phyloP scores from a whole-genome alignment of 2,329 filamentous ascomycete species.

The Neodidymelliopsis sp. region DNA sequence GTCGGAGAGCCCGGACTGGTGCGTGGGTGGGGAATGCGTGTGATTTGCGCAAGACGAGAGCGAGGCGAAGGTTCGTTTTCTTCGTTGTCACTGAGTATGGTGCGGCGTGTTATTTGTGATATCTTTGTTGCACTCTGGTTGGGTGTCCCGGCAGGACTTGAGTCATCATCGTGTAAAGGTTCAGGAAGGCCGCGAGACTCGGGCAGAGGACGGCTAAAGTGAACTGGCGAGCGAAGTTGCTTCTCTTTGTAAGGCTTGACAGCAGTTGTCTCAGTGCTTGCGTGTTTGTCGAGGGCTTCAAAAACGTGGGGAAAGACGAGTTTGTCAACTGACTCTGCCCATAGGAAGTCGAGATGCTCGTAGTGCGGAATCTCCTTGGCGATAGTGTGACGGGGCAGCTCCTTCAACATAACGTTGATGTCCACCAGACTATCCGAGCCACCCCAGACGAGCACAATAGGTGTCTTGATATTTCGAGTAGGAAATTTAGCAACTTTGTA shows the following conservation, averaged over 20 bases:
- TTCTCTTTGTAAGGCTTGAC: conserved; percentile 31
- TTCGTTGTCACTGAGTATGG: conserved; percentile 8
- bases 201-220: conserved; percentile 38
- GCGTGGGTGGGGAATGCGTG: conserved; percentile 29
- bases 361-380: conserved; percentile 90
- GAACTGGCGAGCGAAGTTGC: conserved; percentile 38
- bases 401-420: conserved; percentile 89
- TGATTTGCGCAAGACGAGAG: conserved; percentile 21
- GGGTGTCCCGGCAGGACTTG: conserved; percentile 9
- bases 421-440: conserved; percentile 94
- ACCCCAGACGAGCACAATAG: conserved; percentile 91
- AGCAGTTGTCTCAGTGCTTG: conserved; percentile 24
- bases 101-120: conserved; percentile 13
- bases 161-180: conserved; percentile 24
- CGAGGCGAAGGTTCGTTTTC: conserved; percentile 21
- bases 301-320: conserved; percentile 93
- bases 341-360: conserved; percentile 96
- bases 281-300: conserved; percentile 78
- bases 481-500: conserved; percentile 97
- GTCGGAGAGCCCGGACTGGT: conserved; percentile 23
- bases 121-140: conserved; percentile 9
- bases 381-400: conserved; percentile 83
- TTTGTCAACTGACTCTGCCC: conserved; percentile 83
- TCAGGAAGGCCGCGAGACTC: conserved; percentile 25
- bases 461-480: conserved; percentile 95